Percentiles rank a stretch among this genome's conserved stretches.
These are phyloP conservation scores for Chalciporus pseudorubinellus DNA, from an alignment of 768 basidiomycete genomes.

Conservation along the genomic window DNA sequence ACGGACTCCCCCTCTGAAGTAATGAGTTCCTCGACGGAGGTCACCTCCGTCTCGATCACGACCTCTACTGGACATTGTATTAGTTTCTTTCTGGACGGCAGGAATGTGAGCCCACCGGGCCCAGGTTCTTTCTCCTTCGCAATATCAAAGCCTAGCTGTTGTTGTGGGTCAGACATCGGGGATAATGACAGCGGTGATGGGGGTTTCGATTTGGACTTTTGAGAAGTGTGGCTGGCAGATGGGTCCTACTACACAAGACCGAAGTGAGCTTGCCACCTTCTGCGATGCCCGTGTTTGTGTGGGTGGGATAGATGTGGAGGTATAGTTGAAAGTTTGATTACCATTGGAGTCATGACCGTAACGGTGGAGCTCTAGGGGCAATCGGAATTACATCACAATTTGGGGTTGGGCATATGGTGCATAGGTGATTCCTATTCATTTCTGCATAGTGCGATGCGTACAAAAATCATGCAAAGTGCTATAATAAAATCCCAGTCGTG, in stretches of 20 bases:
- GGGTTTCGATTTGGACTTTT: slow-evolving; percentile 1
- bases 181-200: slow-evolving; percentile 18
- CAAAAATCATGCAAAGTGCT: slow-evolving; percentile 20
- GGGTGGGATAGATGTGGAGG: neutral
- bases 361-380: neutral
- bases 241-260: too few relatives aligned
- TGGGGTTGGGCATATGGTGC: neutral
- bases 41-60: neutral
- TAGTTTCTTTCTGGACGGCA: neutral
- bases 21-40: neutral
- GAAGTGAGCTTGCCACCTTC: neutral
- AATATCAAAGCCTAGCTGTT: neutral
- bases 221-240: neutral
- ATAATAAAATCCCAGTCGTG: slow-evolving; percentile 6
- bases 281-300: slow-evolving; percentile 4
- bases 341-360: too few relatives aligned
- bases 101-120: neutral
- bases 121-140: neutral
- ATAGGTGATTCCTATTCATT: neutral
- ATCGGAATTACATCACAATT: neutral
- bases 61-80: neutral
- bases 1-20: neutral
- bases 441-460: slow-evolving; percentile 14
- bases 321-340: neutral
- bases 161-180: slow-evolving; percentile 5